Evolutionary conservation across 2,329 filamentous ascomycete species (phyloP).

Genomic region (Dothiorella sarmentorum): DNA sequence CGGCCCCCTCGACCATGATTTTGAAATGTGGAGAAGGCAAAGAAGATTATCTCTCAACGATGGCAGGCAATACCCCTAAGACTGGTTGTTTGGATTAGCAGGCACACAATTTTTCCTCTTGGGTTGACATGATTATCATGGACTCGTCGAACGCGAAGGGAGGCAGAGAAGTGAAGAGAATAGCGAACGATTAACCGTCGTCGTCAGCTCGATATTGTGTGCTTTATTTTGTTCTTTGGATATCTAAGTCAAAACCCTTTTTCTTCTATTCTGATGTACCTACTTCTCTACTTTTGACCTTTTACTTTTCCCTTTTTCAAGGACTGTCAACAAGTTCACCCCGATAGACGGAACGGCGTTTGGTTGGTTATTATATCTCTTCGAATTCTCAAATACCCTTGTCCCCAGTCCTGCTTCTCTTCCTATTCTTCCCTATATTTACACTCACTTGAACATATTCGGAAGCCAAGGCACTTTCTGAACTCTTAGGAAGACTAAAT

Average conservation of each 20-base stretch:
- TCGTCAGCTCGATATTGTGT: neutral
- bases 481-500: too few relatives aligned
- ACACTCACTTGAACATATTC: neutral
- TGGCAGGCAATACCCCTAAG: conserved; percentile 13
- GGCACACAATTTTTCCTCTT: conserved; percentile 6
- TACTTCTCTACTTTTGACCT: neutral
- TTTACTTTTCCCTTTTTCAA: neutral
- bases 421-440: too few relatives aligned
- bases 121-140: conserved; percentile 1
- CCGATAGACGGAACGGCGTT: conserved; percentile 10
- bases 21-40: conserved; percentile 2
- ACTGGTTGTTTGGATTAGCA: conserved; percentile 13
- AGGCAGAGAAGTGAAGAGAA: neutral
- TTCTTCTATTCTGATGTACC: neutral
- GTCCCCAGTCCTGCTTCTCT: neutral
- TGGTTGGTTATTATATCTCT: neutral
- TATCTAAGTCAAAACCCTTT: neutral
- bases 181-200: neutral
- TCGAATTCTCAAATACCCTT: conserved; percentile 9
- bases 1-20: conserved; percentile 5
- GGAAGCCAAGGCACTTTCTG: too few relatives aligned
- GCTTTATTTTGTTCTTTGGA: neutral
- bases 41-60: conserved; percentile 14
- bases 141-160: neutral
- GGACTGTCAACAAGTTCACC: neutral